phyloP scores from a whole-genome alignment of 352 stramenopile species.

The Phytophthora pseudosyringae region DNA sequence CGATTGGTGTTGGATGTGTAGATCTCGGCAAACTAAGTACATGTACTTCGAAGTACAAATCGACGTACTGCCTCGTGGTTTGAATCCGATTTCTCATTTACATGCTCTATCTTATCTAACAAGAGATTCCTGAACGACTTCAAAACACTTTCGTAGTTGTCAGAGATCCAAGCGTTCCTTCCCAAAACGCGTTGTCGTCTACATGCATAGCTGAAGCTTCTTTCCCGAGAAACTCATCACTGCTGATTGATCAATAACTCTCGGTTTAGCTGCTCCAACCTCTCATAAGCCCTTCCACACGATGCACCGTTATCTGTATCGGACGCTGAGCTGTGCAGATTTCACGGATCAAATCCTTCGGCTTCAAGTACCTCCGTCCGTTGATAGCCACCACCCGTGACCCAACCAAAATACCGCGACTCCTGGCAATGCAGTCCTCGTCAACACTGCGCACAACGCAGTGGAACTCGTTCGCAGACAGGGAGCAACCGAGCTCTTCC shows the following conservation, averaged over 20 bases:
- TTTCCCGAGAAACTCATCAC: slow-evolving; percentile 2
- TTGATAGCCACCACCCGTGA: slow-evolving; percentile 76
- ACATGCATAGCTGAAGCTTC: neutral
- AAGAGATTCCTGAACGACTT: slow-evolving; percentile 13
- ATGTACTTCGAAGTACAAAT: neutral
- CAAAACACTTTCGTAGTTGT: slow-evolving; percentile 36
- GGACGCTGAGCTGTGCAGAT: slow-evolving; percentile 65
- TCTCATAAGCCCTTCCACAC: slow-evolving; percentile 81
- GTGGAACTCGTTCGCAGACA: slow-evolving; percentile 54
- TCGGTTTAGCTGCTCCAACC: slow-evolving; percentile 46
- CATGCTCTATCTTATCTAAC: slow-evolving; percentile 39
- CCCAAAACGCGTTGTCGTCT: slow-evolving; percentile 11
- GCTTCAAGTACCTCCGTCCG: slow-evolving; percentile 52
- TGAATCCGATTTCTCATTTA: slow-evolving; percentile 31
- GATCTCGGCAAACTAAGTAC: neutral
- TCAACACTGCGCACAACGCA: slow-evolving; percentile 73
- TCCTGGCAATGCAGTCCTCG: slow-evolving; percentile 58
- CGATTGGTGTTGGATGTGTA: slow-evolving; percentile 55
- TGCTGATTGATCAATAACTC: neutral
- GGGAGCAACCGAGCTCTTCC: slow-evolving; percentile 62
- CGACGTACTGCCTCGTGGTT: neutral
- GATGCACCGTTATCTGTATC: slow-evolving; percentile 71
- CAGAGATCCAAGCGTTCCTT: neutral
- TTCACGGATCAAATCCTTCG: slow-evolving; percentile 52
- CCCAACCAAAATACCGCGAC: slow-evolving; percentile 67